Evolutionary conservation across 2,329 filamentous ascomycete species (phyloP).

Genomic region (Fusarium sterilihyphosum): DNA sequence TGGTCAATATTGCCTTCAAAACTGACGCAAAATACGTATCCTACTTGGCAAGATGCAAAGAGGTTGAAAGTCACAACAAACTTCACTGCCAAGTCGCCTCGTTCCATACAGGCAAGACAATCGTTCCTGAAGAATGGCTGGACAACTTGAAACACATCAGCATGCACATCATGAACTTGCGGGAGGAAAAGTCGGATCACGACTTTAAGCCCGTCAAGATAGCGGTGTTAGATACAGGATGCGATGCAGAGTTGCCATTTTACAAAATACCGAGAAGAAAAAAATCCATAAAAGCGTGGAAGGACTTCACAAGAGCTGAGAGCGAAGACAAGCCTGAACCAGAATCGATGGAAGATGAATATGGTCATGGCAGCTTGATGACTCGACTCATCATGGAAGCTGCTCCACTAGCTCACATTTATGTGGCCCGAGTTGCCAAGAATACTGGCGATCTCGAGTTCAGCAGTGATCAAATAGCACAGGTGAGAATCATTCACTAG

Average conservation of each 20-base stretch:
- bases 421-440: not conserved
- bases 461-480: not conserved
- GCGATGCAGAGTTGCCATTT: not conserved
- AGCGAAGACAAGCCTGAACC: rapidly evolving
- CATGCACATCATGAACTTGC: rapidly evolving
- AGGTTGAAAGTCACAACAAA: not conserved
- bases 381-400: not conserved
- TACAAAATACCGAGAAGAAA: rapidly evolving
- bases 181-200: rapidly evolving
- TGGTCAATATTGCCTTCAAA: not conserved
- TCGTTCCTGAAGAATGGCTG: not conserved
- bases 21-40: not conserved
- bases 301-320: rapidly evolving
- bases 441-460: rapidly evolving
- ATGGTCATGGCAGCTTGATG: not conserved
- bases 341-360: not conserved
- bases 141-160: not conserved
- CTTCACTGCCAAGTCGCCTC: rapidly evolving
- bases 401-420: not conserved
- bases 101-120: not conserved
- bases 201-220: not conserved
- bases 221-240: not conserved
- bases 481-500: not conserved
- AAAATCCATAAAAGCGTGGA: rapidly evolving
- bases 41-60: not conserved